Base-by-base conservation (phyloP, 306 rosid genomes). In the Benincasa hispida region DNA sequence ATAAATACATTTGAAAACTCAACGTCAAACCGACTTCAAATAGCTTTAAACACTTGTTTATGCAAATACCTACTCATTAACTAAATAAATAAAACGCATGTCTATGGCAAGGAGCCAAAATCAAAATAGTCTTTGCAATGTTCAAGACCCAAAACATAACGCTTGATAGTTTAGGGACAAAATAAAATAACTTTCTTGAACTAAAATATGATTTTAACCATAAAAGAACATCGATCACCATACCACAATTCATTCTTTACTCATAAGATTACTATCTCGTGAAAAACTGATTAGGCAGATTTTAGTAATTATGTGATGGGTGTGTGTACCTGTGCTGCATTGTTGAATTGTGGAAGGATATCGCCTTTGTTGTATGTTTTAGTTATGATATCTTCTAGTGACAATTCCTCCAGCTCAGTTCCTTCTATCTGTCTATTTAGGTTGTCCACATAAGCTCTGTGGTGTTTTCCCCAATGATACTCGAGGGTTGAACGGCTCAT, bases 401-500 rank as follows among this genome's bases (percentile, higher is more conserved):
- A 84, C 81, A 80, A 45, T 27, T 70, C 89, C 3, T 86, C 89
- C 30, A 93, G 88, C 63, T 88, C 96, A 10, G 96, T 91, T 83
- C 89, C 98, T n/a, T 41, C 96, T 50, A 88, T 87, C 83, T 90
- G 93, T 78, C 82, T 84, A 84, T 93, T 93, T 51, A 93, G 85
- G 83, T 93, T 93, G 48, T 91, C 93, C 50, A 90, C 92, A 53
- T 93, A 93, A 66, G 86, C 83, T 81, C 89, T 87, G 76, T 93
- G 98, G 80, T 93, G 98, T 92, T 90, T 93, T 62, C 97, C 98
- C 98, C 98, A 90, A 68, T 93, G 97, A 83, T 80, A 90, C 61
- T 93, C 94, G 15, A 93, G 78, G 42, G 98, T 91, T 77, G 83
- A 81, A 84, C 85, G 87, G 82, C 94, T 88, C 97, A 93, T 88